These are phyloP conservation scores for Xanthoparmelia taractica DNA, from an alignment of 495 filamentous ascomycete species.

Conservation along the genomic window DNA sequence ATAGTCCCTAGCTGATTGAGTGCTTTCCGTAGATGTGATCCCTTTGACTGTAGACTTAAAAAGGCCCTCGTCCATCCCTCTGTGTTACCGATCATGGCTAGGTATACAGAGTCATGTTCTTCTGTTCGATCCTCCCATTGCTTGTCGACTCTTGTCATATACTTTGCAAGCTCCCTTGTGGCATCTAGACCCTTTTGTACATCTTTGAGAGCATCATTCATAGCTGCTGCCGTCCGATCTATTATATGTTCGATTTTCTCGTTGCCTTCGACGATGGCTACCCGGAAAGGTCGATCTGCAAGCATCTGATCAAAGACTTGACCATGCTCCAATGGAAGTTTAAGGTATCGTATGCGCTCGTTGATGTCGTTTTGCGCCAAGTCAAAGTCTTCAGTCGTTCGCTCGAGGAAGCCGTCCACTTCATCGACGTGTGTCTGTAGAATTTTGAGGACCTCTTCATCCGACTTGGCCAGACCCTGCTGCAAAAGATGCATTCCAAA, in stretches of 20 bases:
- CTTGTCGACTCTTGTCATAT: constrained; percentile 55
- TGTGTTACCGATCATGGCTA: constrained; percentile 74
- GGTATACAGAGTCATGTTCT: constrained; percentile 55
- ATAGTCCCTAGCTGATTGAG: constrained; percentile 58
- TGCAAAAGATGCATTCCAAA: constrained; percentile 89
- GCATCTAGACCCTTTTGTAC: constrained; percentile 68
- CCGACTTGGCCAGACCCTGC: constrained; percentile 77
- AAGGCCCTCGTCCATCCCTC: constrained; percentile 79
- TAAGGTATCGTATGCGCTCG: constrained; percentile 67
- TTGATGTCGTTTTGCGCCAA: constrained; percentile 68
- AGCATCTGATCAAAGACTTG: constrained; percentile 86
- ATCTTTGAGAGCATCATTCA: constrained; percentile 71
- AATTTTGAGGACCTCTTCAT: constrained; percentile 78
- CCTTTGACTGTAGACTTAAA: constrained; percentile 58
- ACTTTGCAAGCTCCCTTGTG: constrained; percentile 66
- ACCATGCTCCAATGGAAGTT: constrained; percentile 74
- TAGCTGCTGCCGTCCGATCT: constrained; percentile 61
- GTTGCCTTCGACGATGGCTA: constrained; percentile 76
- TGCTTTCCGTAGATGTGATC: constrained; percentile 49
- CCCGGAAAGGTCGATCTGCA: constrained; percentile 69
- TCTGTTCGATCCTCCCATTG: constrained; percentile 42
- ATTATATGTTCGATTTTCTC: constrained; percentile 87
- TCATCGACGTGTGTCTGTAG: constrained; percentile 90
- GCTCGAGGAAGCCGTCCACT: constrained; percentile 80
- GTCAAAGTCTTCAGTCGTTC: constrained; percentile 76